Evolutionary conservation across 768 basidiomycete genomes (phyloP).

Genomic region (Pulveroboletus sp.): DNA sequence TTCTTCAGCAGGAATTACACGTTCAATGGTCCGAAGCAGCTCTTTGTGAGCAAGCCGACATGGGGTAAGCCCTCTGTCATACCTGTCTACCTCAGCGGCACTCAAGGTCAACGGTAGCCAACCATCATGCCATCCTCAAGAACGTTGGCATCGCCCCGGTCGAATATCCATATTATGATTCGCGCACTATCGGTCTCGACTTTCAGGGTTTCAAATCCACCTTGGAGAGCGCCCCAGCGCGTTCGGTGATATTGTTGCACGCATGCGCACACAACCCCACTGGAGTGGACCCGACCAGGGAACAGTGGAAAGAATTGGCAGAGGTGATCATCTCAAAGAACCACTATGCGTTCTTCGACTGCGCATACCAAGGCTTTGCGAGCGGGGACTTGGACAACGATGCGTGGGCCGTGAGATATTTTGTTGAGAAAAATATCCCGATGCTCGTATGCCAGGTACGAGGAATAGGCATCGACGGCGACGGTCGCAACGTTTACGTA

Average conservation of each 20-base stretch:
- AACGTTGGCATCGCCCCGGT: constrained; percentile 86
- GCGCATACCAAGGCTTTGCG: constrained; percentile 96
- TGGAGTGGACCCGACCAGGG: constrained; percentile 86
- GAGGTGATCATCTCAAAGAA: constrained; percentile 63
- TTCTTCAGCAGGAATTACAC: constrained; percentile 82
- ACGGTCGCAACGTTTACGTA: constrained; percentile 8
- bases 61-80: constrained; percentile 62
- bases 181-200: constrained; percentile 83
- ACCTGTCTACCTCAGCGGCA: background rate
- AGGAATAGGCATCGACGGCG: background rate
- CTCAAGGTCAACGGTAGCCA: constrained; percentile 42
- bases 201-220: constrained; percentile 60
- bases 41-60: constrained; percentile 89
- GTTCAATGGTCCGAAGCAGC: constrained; percentile 56
- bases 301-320: constrained; percentile 81
- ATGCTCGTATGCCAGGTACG: constrained; percentile 83
- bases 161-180: constrained; percentile 92
- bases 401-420: constrained; percentile 87
- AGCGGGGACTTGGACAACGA: constrained; percentile 89
- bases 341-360: constrained; percentile 92
- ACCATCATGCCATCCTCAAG: constrained; percentile 86
- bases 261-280: constrained; percentile 97
- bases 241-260: constrained; percentile 87
- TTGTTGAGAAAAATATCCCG: constrained; percentile 68
- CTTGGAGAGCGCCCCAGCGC: constrained; percentile 59